Base-by-base conservation (phyloP, 1,284 basidiomycete species). In the Boletus smithii region DNA sequence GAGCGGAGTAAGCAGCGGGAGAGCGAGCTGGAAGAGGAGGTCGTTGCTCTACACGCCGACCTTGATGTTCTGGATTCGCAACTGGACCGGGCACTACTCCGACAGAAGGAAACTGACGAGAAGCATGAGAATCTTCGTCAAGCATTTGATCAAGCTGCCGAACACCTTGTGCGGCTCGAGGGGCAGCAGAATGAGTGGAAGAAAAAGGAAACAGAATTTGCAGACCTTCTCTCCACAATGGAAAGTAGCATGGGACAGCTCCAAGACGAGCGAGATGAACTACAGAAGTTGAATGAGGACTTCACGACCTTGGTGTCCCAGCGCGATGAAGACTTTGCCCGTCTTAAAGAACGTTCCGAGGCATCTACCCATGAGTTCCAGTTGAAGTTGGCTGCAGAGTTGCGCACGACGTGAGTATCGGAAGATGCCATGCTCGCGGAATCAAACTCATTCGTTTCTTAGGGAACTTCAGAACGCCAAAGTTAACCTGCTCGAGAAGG, bases 1-100 rank as follows among this genome's bases (percentile, higher is more conserved):
- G 85, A 90, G 47, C 77, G 93, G 27, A 88, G 85, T 63, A 95
- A 95, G 72, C 83, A 84, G 57, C 81, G 85, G 27, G 93, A 97
- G 63, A 74, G 77, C 17, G 85, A 92, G 52, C 75, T 98, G 2
- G 85, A 91, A 58, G 92, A 97, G 48, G 92, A 95, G 57, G 77
- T 95, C 10, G 73, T 76, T 1, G 82, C 86, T 2, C 71, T 97
- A 18, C 91, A 95, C 58, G 73, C 75, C 3, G 93, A 98, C 59
- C 75, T 97, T 38, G 91, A 94, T 47, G 76, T 83, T 5, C 74
- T 97, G 16, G 92, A 95, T 59, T 83, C 83, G 8, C 91, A 97
- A 61, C 79, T 97, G 8, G 91, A 94, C 51, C 80, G 87, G 5
- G 88, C 88, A 0, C 74, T 91, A 62, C 74, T 80, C 50, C 73